phyloP scores from a whole-genome alignment of 2,329 filamentous ascomycete species.

The Pseudonectria buxi region DNA sequence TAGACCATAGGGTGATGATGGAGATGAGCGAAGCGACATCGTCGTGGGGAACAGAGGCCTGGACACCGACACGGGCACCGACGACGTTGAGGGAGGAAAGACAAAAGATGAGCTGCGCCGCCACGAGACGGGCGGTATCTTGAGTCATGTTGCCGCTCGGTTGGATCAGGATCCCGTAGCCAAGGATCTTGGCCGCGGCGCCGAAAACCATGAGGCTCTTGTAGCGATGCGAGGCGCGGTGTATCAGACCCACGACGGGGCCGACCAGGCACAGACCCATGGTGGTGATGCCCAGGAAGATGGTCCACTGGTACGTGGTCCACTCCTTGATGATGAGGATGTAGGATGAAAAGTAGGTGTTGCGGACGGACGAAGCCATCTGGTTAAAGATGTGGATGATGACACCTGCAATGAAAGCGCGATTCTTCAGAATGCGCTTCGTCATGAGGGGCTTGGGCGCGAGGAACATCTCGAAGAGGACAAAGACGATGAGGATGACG shows the following conservation, averaged over 20 bases:
- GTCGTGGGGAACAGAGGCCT: constrained; percentile 37
- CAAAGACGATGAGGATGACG: constrained; percentile 25
- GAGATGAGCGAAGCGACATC: constrained; percentile 34
- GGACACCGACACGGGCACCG: constrained; percentile 32
- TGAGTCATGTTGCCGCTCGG: constrained; percentile 24
- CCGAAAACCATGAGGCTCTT: constrained; percentile 35
- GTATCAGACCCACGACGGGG: constrained; percentile 29
- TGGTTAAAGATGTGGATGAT: constrained; percentile 28
- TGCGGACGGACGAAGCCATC: constrained; percentile 28
- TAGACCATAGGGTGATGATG: constrained; percentile 32
- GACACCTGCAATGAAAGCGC: constrained; percentile 24
- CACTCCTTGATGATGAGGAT: constrained; percentile 35
- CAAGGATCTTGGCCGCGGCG: constrained; percentile 28
- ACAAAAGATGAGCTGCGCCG: constrained; percentile 31
- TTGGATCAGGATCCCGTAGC: constrained; percentile 29
- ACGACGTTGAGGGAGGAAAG: constrained; percentile 32
- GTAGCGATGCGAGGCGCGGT: constrained; percentile 33
- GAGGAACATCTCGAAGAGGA: constrained; percentile 28
- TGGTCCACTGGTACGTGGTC: constrained; percentile 35
- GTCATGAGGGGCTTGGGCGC: constrained; percentile 28
- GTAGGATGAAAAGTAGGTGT: constrained; percentile 32
- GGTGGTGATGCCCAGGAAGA: constrained; percentile 33
- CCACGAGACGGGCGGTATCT: constrained; percentile 27
- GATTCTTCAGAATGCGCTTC: constrained; percentile 24
- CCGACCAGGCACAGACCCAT: constrained; percentile 32